A percentile compares a stretch with the other conserved stretches of the same genome.
These are phyloP conservation scores for Vigna reflexopilosa DNA, from an alignment of 306 rosid species.

Conservation along the genomic window DNA sequence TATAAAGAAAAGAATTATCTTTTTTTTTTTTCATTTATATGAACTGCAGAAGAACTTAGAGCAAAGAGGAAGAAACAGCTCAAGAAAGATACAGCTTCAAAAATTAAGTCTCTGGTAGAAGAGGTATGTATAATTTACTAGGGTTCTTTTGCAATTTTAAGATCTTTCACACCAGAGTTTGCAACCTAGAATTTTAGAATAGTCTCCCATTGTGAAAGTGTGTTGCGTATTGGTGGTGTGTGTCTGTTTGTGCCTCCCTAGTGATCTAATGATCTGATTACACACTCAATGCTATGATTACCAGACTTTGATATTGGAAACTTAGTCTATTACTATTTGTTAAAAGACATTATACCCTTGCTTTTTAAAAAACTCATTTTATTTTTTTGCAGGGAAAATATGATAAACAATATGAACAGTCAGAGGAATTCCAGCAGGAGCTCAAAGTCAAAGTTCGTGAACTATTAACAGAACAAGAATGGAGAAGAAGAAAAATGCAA, in stretches of 20 bases:
- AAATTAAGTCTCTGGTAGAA: slow-evolving; percentile 90
- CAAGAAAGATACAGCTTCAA: slow-evolving; percentile 95
- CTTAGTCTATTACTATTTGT: slow-evolving; percentile 1
- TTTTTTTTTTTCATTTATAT: slow-evolving; percentile 36
- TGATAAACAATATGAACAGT: slow-evolving; percentile 78
- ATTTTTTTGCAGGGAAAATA: slow-evolving; percentile 78
- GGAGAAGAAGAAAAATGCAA: slow-evolving; percentile 99
- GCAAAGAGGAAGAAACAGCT: slow-evolving; percentile 90
- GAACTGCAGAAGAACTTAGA: slow-evolving; percentile 90
- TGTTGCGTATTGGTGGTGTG: slow-evolving; percentile 18
- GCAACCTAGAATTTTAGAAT: slow-evolving; percentile 37
- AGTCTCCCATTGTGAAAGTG: neutral
- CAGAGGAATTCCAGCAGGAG: slow-evolving; percentile 90
- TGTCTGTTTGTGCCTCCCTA: slow-evolving; percentile 15
- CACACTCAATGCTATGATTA: slow-evolving; percentile 16
- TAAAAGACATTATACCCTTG: slow-evolving; percentile 24
- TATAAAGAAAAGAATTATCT: slow-evolving; percentile 40
- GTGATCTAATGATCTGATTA: slow-evolving; percentile 39
- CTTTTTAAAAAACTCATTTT: slow-evolving; percentile 27
- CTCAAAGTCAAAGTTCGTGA: slow-evolving; percentile 90
- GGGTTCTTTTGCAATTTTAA: slow-evolving; percentile 12
- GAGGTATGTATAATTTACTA: slow-evolving; percentile 68
- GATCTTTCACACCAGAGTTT: slow-evolving; percentile 14
- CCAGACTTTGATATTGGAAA: slow-evolving; percentile 20
- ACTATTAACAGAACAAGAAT: slow-evolving; percentile 94